Percentiles rank a stretch among this genome's conserved stretches.
Conservation (phyloP, 495 filamentous ascomycete species). For the Podospora pseudopauciseta region DNA sequence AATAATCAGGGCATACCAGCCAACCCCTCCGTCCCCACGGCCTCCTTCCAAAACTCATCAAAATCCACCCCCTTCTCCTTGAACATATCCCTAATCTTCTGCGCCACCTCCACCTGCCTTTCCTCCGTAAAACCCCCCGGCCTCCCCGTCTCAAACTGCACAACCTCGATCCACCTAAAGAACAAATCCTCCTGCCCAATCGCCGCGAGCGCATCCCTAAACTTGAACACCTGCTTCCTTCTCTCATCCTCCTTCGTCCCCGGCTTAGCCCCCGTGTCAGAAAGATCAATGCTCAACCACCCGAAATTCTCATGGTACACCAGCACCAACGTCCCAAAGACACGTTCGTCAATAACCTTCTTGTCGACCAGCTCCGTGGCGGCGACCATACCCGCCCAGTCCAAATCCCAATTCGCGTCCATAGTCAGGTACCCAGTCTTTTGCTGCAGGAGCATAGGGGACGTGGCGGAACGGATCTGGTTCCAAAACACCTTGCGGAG, state of each 20-base stretch:
- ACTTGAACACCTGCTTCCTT: conserved; percentile 61
- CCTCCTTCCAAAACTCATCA: conserved; percentile 66
- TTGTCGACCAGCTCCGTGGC: conserved; percentile 63
- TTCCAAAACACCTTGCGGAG: conserved; percentile 32
- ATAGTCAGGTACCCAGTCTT: conserved; percentile 80
- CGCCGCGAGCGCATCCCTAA: conserved; percentile 64
- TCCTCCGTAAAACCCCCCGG: conserved; percentile 70
- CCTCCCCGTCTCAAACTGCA: conserved; percentile 74
- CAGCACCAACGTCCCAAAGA: conserved; percentile 63
- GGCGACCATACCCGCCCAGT: conserved; percentile 69
- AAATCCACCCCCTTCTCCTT: conserved; percentile 68
- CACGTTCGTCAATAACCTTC: conserved; percentile 50
- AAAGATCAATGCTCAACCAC: conserved; percentile 58
- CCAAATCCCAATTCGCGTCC: conserved; percentile 75
- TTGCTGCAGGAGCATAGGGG: conserved; percentile 53
- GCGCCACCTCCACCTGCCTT: conserved; percentile 60
- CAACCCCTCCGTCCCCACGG: conserved; percentile 59
- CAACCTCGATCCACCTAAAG: conserved; percentile 78
- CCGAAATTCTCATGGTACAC: conserved; percentile 60
- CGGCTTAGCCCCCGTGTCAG: conserved; percentile 41
- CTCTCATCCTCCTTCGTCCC: conserved; percentile 51
- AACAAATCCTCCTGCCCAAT: conserved; percentile 81
- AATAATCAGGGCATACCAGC: conserved; percentile 20
- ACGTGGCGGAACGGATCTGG: conserved; percentile 51
- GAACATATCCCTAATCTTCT: conserved; percentile 64